Conservation (phyloP, 495 filamentous ascomycete species). For the Penicillium nucicola region DNA sequence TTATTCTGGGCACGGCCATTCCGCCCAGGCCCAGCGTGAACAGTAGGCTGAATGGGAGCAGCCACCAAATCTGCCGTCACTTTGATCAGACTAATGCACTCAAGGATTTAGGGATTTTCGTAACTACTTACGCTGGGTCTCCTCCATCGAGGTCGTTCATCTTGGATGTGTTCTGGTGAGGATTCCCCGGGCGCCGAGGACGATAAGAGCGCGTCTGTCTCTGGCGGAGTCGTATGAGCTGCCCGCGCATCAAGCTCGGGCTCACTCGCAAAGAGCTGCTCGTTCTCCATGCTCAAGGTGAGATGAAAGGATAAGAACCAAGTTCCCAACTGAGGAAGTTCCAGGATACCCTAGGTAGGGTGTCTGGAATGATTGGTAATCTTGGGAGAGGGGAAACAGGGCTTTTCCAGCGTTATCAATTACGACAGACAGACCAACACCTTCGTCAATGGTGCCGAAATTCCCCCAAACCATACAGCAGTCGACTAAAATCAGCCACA, state of each 20-base stretch:
- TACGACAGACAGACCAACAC: too few species aligned
- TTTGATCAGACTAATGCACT: conserved; percentile 9
- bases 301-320: too few species aligned
- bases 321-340: too few species aligned
- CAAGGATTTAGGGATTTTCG: background rate
- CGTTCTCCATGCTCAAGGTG: conserved; percentile 24
- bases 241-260: conserved; percentile 17
- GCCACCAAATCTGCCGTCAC: conserved; percentile 69
- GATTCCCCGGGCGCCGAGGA: background rate
- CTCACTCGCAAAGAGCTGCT: conserved; percentile 22
- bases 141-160: conserved; percentile 20
- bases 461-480: too few species aligned
- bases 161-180: background rate
- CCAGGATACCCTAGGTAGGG: too few species aligned
- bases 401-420: too few species aligned
- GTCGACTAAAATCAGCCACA: too few species aligned
- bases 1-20: conserved; percentile 72
- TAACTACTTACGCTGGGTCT: conserved; percentile 18
- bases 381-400: too few species aligned
- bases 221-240: background rate
- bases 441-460: too few species aligned
- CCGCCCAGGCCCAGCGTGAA: conserved; percentile 84
- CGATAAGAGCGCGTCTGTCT: conserved; percentile 4
- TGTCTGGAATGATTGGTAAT: too few species aligned
- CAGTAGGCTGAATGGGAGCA: conserved; percentile 71